phyloP scores from a whole-genome alignment of 164 flowering plant genomes.

The Piper longum region DNA sequence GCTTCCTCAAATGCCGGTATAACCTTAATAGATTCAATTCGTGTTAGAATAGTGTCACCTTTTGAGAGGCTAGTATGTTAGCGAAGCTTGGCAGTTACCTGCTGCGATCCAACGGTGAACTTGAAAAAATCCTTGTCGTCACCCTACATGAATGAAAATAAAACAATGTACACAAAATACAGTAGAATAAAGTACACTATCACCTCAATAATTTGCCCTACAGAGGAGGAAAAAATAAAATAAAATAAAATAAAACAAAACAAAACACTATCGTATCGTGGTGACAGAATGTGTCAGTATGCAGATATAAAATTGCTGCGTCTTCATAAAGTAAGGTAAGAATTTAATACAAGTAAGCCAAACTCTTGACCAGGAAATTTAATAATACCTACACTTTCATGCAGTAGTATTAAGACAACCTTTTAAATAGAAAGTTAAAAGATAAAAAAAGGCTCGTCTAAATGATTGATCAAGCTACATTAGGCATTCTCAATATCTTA shows the following conservation, averaged over 20 bases:
- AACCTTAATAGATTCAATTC: conserved; percentile 32
- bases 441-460: too few species aligned
- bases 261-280: too few species aligned
- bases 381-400: neutral
- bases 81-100: conserved; percentile 27
- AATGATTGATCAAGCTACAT: too few species aligned
- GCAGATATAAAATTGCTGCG: neutral
- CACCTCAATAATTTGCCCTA: too few species aligned
- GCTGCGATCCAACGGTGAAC: conserved; percentile 64
- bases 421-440: too few species aligned
- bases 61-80: too few species aligned
- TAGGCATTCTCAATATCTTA: too few species aligned
- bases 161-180: neutral
- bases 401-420: too few species aligned
- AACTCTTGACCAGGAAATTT: neutral
- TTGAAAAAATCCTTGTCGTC: conserved; percentile 81
- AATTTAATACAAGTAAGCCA: neutral
- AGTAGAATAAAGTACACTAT: too few species aligned
- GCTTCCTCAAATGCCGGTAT: conserved; percentile 99
- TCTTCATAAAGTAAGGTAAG: neutral
- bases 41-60: too few species aligned
- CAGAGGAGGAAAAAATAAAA: too few species aligned
- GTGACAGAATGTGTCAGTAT: neutral
- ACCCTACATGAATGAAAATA: conserved; percentile 37
- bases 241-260: too few species aligned